These are phyloP conservation scores for Gamarada debralockiae DNA, from an alignment of 495 filamentous ascomycete species.

Conservation along the genomic window DNA sequence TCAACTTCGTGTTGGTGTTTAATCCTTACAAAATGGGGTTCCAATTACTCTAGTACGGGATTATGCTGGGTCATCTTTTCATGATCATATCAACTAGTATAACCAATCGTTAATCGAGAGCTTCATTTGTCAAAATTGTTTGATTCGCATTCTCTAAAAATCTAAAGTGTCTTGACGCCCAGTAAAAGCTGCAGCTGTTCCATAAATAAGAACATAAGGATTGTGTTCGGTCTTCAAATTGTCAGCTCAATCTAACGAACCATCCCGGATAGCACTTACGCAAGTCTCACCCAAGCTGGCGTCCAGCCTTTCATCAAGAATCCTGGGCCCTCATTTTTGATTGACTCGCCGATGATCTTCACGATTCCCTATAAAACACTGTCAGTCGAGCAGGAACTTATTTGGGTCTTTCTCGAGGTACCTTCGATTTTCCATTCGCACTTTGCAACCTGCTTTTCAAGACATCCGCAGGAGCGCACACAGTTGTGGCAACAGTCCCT, in stretches of 20 bases:
- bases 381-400: background rate
- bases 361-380: constrained; percentile 15
- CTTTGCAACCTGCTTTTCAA: constrained; percentile 37
- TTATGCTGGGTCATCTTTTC: too few relatives aligned
- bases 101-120: too few relatives aligned
- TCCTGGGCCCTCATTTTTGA: constrained; percentile 30
- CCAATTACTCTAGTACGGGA: too few relatives aligned
- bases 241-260: background rate
- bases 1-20: too few relatives aligned
- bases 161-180: constrained; percentile 7
- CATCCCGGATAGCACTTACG: constrained; percentile 20
- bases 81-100: too few relatives aligned
- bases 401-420: background rate
- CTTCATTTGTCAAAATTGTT: too few relatives aligned
- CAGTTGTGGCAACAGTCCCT: constrained; percentile 35
- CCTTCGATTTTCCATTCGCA: constrained; percentile 3
- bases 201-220: constrained; percentile 39
- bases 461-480: constrained; percentile 36
- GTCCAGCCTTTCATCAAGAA: constrained; percentile 42
- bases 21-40: too few relatives aligned
- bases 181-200: constrained; percentile 30
- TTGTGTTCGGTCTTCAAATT: constrained; percentile 31
- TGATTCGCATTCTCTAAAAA: background rate
- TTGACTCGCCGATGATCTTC: constrained; percentile 24
- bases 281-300: constrained; percentile 35